Evolutionary conservation across 441 rosid genomes (phyloP).

Genomic region (Sinapis alba): DNA sequence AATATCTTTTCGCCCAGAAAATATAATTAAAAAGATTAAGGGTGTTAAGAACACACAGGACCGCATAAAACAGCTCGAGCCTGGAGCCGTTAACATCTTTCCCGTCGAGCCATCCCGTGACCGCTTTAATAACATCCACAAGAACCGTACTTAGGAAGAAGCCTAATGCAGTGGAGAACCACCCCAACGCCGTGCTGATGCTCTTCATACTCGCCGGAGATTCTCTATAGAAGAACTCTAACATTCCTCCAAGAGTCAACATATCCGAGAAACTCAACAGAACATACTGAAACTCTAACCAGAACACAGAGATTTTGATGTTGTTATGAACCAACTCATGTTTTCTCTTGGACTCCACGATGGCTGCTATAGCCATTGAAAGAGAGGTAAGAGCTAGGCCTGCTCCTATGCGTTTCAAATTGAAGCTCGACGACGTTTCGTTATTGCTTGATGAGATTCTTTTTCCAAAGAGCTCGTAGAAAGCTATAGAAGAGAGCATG

Average conservation of each 20-base stretch:
- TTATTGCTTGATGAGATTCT: conserved; percentile 8
- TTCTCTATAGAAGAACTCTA: conserved; percentile 63
- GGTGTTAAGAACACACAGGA: conserved; percentile 53
- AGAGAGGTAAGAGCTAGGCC: conserved; percentile 53
- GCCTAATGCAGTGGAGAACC: conserved; percentile 61
- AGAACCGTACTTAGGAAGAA: conserved; percentile 55
- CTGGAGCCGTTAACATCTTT: conserved; percentile 43
- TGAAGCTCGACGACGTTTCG: conserved; percentile 21
- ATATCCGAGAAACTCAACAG: conserved; percentile 56
- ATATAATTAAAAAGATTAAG: conserved; percentile 51
- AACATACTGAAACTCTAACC: conserved; percentile 26
- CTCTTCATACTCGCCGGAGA: conserved; percentile 57
- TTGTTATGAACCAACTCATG: neutral
- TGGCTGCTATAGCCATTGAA: conserved; percentile 56
- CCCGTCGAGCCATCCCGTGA: conserved; percentile 56
- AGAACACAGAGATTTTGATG: neutral
- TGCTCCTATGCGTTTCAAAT: conserved; percentile 48
- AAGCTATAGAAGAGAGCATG: conserved; percentile 51
- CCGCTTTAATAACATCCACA: conserved; percentile 41
- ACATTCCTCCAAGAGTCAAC: conserved; percentile 67
- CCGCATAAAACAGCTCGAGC: conserved; percentile 52
- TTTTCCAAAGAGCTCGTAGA: conserved; percentile 39
- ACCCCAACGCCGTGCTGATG: conserved; percentile 54
- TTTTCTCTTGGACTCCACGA: conserved; percentile 29
- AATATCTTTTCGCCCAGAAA: conserved; percentile 54